Evolutionary conservation across 768 basidiomycete species (phyloP).

Genomic region (Panaeolus cyanescens): DNA sequence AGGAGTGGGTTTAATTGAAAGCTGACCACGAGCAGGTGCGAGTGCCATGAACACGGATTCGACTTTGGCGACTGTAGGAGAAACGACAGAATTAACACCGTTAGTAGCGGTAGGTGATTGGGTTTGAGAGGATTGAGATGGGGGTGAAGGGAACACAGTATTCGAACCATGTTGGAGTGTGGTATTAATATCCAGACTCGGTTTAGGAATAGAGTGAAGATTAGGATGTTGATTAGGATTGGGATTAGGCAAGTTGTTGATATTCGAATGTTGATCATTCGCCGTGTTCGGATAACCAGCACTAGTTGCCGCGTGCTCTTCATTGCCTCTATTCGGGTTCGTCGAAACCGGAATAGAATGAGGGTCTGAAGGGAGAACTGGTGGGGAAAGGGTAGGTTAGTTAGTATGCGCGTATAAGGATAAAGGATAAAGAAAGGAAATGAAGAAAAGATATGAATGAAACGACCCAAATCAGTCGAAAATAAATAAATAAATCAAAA

Average conservation of each 20-base stretch:
- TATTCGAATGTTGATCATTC: not conserved
- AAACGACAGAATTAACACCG: no score
- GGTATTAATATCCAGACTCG: conserved; percentile 1
- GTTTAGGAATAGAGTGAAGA: not conserved
- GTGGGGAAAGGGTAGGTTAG: not conserved
- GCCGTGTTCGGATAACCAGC: not conserved
- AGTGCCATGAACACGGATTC: not conserved
- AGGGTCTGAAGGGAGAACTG: not conserved
- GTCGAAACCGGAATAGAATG: not conserved
- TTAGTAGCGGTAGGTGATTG: not conserved
- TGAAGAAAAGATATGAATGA: not conserved
- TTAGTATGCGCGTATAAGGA: not conserved
- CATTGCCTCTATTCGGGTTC: not conserved
- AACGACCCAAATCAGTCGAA: no score
- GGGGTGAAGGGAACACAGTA: not conserved
- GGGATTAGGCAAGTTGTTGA: not conserved
- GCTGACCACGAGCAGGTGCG: not conserved
- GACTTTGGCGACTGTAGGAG: not conserved
- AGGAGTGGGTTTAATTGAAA: not conserved
- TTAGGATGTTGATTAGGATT: not conserved
- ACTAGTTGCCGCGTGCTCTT: not conserved
- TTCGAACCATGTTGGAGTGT: not conserved
- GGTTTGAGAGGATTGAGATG: not conserved
- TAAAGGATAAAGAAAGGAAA: not conserved
- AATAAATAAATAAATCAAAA: not conserved